Evolutionary conservation across 306 rosid species (phyloP), one percentile per base, ranked within the genome.

Genomic region (Rosa chinensis): DNA sequence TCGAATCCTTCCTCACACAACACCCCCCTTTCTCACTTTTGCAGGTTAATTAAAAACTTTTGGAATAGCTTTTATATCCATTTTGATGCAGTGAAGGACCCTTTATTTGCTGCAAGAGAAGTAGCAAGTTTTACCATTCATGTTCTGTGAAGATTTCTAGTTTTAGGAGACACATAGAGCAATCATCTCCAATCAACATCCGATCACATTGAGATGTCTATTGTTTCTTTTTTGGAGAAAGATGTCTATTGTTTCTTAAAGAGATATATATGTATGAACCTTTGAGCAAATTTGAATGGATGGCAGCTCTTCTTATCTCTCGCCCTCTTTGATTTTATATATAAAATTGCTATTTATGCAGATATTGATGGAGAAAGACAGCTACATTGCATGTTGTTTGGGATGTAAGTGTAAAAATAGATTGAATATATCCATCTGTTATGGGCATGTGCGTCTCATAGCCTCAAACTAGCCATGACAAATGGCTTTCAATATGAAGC

Each of bases 331-430:
- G 42, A 21, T 44, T 1, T 10, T 50, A 35, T 1, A 28, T 53
- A n/a, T n/a, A n/a, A n/a, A n/a, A n/a, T n/a, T n/a, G n/a, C n/a
- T n/a, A n/a, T n/a, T n/a, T n/a, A n/a, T n/a, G n/a, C n/a, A n/a
- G n/a, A n/a, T n/a, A 44, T 43, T 43, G 20, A 68, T 69, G 40
- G 72, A 53, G 70, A 71, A 64, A 66, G 76, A 74, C 77, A 64
- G 53, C 73, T 74, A n/a, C 5, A 45, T 10, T 55, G 68, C 77
- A 77, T 71, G 68, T 43, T 71, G n/a, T 56, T 71, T 70, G 69
- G 70, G 49, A 43, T 56, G 76, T 55, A 40, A 53, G 5, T 17
- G 59, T 66, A 66, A 18, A n/a, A 63, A 32, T 5, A n/a, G 68
- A 32, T 63, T 63, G 69, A 63, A 63, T 25, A 62, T 28, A 62